These are phyloP conservation scores for Blastocystis sp. DNA, from an alignment of 352 stramenopile species.

Conservation along the genomic window DNA sequence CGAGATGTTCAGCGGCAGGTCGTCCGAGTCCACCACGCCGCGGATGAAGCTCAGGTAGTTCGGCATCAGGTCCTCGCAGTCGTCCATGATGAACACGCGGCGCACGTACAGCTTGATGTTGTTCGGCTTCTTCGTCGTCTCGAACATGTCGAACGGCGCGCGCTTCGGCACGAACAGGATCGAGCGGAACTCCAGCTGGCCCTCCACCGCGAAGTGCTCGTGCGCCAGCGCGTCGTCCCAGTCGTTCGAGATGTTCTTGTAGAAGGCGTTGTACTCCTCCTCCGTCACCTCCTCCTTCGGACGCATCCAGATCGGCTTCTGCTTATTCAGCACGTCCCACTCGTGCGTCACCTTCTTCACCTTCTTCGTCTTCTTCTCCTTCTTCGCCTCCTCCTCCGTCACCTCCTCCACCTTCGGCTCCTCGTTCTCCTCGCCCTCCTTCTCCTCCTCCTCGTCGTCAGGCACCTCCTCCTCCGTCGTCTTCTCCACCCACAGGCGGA, in stretches of 20 bases:
- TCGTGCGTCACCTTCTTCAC: no score
- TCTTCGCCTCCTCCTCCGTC: no score
- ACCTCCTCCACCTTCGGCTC: no score
- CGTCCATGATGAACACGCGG: slow-evolving; percentile 99
- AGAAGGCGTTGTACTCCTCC: slow-evolving; percentile 89
- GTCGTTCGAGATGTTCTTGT: slow-evolving; percentile 99
- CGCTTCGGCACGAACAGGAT: slow-evolving; percentile 96
- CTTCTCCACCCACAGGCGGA: slow-evolving; percentile 99
- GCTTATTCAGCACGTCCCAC: slow-evolving; percentile 60
- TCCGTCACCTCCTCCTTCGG: slow-evolving; percentile 85
- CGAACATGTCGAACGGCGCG: slow-evolving; percentile 99
- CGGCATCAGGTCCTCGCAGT: slow-evolving; percentile 99
- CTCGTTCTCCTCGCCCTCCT: no score
- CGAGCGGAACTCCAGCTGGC: slow-evolving; percentile 97
- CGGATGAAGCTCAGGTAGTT: slow-evolving; percentile 98
- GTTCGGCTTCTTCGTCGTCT: slow-evolving; percentile 86
- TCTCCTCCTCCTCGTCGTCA: no score
- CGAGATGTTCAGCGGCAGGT: slow-evolving; percentile 68
- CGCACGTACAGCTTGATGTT: slow-evolving; percentile 89
- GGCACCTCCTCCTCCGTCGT: slow-evolving; percentile 92
- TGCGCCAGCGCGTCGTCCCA: no score
- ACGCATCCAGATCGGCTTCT: slow-evolving; percentile 99
- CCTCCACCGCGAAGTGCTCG: slow-evolving; percentile 81
- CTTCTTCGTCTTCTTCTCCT: no score
- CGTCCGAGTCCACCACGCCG: slow-evolving; percentile 78